Evolutionary conservation across 768 basidiomycete species (phyloP).

Genomic region (Leccinum subgranulosum): DNA sequence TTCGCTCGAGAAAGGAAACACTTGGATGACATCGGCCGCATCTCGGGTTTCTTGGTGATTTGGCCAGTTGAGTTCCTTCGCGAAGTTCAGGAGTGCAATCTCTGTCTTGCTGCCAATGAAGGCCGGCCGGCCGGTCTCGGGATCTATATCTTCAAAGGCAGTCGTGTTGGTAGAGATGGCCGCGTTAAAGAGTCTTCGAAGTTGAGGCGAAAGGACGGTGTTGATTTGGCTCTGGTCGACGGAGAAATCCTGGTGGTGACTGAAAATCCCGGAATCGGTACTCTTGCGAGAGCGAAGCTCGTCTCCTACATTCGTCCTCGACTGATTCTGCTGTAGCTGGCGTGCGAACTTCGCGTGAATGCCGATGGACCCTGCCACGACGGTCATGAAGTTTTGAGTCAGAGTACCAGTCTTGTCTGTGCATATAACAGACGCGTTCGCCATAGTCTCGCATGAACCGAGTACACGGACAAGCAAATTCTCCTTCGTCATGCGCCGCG

Average conservation of each 20-base stretch:
- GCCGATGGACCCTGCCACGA: slow-evolving; percentile 94
- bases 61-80: slow-evolving; percentile 75
- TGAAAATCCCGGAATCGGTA: slow-evolving; percentile 31
- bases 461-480: slow-evolving; percentile 94
- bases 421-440: slow-evolving; percentile 92
- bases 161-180: slow-evolving; percentile 92
- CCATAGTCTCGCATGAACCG: slow-evolving; percentile 98
- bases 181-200: slow-evolving; percentile 72
- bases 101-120: slow-evolving; percentile 97
- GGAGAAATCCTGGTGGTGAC: slow-evolving; percentile 73
- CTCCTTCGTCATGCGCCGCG: slow-evolving; percentile 96
- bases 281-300: slow-evolving; percentile 32
- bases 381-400: slow-evolving; percentile 92
- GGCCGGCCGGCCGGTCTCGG: slow-evolving; percentile 51
- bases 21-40: slow-evolving; percentile 60
- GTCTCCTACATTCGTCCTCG: slow-evolving; percentile 70
- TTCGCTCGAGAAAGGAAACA: slow-evolving; percentile 92
- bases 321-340: slow-evolving; percentile 64
- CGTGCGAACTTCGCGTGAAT: slow-evolving; percentile 93
- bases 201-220: slow-evolving; percentile 53
- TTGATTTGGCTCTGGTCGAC: slow-evolving; percentile 77
- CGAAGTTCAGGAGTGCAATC: slow-evolving; percentile 84
- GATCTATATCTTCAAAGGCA: slow-evolving; percentile 81
- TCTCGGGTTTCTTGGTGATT: slow-evolving; percentile 69
- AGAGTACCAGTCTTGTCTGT: slow-evolving; percentile 97